Conservation (phyloP, 192 early-diverging fungal species). For the Entrophospora sp. region DNA sequence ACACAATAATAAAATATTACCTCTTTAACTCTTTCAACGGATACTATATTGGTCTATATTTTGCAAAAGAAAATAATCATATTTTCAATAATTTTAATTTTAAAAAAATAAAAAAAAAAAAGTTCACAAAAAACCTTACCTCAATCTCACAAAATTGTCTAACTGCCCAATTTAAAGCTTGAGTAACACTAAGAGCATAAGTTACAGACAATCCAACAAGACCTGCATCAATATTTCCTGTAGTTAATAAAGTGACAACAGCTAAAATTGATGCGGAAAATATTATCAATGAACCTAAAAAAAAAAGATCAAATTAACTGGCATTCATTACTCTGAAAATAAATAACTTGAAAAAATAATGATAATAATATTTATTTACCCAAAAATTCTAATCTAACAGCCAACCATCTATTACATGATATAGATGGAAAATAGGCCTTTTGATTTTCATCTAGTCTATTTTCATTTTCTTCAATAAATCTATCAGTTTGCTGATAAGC, state of each 20-base stretch:
- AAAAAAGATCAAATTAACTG: not conserved
- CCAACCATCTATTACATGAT: conserved; percentile 56
- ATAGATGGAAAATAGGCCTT: conserved; percentile 71
- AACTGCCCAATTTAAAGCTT: conserved; percentile 80
- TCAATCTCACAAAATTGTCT: conserved; percentile 81
- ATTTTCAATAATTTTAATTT: too few species aligned
- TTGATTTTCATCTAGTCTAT: conserved; percentile 67
- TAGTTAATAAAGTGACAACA: conserved; percentile 50
- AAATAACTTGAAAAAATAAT: too few species aligned
- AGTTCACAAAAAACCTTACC: conserved; percentile 40
- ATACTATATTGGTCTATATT: conserved; percentile 41
- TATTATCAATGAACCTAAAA: conserved; percentile 48
- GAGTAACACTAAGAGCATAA: conserved; percentile 64
- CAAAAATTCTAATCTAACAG: conserved; percentile 70
- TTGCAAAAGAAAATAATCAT: too few species aligned
- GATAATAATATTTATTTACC: too few species aligned
- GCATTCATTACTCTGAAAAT: too few species aligned
- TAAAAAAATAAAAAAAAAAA: not conserved
- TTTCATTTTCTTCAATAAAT: conserved; percentile 58
- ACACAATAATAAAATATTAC: not conserved
- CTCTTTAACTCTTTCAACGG: conserved; percentile 71
- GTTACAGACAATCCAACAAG: conserved; percentile 54
- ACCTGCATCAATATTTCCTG: conserved; percentile 52
- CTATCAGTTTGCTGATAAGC: conserved; percentile 64
- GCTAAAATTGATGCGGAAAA: conserved; percentile 68